Conservation (phyloP, 108 stramenopile species). For the Skeletonema potamos region DNA sequence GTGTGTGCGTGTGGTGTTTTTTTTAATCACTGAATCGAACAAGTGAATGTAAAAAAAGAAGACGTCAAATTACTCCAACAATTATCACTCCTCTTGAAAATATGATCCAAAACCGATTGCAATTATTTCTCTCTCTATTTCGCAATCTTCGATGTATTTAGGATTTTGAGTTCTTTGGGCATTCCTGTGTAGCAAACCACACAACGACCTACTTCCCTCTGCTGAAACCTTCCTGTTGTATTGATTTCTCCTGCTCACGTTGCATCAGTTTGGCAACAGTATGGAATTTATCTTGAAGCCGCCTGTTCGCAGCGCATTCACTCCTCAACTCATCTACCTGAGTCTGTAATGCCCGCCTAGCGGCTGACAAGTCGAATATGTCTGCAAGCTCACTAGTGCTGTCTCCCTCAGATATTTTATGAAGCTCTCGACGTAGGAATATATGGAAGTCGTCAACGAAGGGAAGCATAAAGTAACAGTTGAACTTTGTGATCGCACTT, state of each 20-base stretch:
- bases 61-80: slow-evolving; percentile 4
- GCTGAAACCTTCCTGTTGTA: slow-evolving; percentile 26
- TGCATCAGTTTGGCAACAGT: slow-evolving; percentile 72
- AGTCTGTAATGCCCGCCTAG: slow-evolving; percentile 52
- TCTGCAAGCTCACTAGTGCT: slow-evolving; percentile 46
- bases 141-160: neutral
- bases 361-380: slow-evolving; percentile 68
- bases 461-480: slow-evolving; percentile 92
- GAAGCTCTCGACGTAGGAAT: slow-evolving; percentile 74
- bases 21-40: neutral
- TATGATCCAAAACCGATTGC: neutral
- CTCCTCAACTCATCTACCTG: slow-evolving; percentile 70
- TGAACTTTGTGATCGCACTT: slow-evolving; percentile 90
- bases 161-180: neutral
- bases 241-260: slow-evolving; percentile 54
- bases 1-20: neutral
- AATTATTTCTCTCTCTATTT: neutral
- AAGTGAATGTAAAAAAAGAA: neutral
- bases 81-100: slow-evolving; percentile 2
- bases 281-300: slow-evolving; percentile 85
- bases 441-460: slow-evolving; percentile 90
- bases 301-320: slow-evolving; percentile 83
- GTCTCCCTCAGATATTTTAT: slow-evolving; percentile 68
- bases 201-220: neutral
- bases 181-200: neutral